Percentiles rank a stretch among this genome's conserved stretches.
Evolutionary conservation across 805 yeast species (phyloP).

Genomic region (Metschnikowia dekortorum): DNA sequence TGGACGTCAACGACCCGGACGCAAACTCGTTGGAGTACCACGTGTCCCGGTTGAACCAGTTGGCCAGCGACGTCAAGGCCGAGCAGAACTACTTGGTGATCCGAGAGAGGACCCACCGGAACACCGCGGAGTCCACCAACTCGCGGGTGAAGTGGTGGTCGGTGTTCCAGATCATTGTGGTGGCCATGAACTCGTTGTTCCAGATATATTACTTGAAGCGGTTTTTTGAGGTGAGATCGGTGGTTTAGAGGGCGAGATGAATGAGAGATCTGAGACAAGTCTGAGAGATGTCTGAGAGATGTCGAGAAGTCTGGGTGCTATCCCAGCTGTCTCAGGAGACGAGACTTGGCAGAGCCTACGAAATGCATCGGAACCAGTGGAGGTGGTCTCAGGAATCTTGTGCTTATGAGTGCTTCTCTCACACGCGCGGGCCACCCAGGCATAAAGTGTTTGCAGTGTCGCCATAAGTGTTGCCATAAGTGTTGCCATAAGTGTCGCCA

Average conservation of each 20-base stretch:
- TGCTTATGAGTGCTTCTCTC: too few relatives aligned
- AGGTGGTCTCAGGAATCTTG: too few relatives aligned
- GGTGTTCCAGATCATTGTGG: slow-evolving; percentile 81
- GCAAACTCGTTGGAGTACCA: slow-evolving; percentile 80
- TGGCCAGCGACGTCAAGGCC: slow-evolving; percentile 82
- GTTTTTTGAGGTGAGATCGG: slow-evolving; percentile 91
- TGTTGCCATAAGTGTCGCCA: too few relatives aligned
- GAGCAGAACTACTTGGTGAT: slow-evolving; percentile 91
- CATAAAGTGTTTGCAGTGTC: too few relatives aligned
- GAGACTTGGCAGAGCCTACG: too few relatives aligned
- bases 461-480: too few relatives aligned
- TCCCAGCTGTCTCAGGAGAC: too few relatives aligned
- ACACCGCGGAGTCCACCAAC: slow-evolving; percentile 96
- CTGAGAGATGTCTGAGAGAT: too few relatives aligned
- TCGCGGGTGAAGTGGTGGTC: slow-evolving; percentile 99
- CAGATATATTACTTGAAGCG: slow-evolving; percentile 92
- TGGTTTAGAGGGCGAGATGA: slow-evolving; percentile 45
- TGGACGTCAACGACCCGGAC: slow-evolving; percentile 72
- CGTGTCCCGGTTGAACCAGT: slow-evolving; percentile 66
- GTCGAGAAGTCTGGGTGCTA: too few relatives aligned
- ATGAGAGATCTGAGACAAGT: too few relatives aligned
- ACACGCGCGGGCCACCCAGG: too few relatives aligned
- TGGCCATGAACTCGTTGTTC: slow-evolving; percentile 80
- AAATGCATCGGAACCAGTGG: too few relatives aligned
- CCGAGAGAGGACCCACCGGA: slow-evolving; percentile 96